These are phyloP conservation scores for Didymella glomerata DNA, from an alignment of 2,329 filamentous ascomycete species.

Conservation along the genomic window DNA sequence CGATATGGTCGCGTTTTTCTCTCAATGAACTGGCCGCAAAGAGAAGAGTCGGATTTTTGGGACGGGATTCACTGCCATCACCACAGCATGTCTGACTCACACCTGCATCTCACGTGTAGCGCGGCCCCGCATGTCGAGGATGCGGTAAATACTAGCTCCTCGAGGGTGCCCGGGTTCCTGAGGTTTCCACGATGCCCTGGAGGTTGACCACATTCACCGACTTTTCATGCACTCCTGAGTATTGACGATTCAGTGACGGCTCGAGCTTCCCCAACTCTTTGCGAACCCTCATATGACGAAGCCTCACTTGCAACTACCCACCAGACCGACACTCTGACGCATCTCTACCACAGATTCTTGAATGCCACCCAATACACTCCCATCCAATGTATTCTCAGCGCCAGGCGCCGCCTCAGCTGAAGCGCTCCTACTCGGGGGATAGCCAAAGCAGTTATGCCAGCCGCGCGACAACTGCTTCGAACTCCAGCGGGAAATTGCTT, in stretches of 20 bases:
- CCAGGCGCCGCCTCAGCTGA: constrained; percentile 48
- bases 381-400: constrained; percentile 46
- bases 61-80: constrained; percentile 26
- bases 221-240: constrained; percentile 28
- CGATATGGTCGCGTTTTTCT: constrained; percentile 53
- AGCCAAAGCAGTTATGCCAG: constrained; percentile 50
- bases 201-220: constrained; percentile 30
- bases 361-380: constrained; percentile 28
- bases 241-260: constrained; percentile 22
- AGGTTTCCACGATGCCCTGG: constrained; percentile 37
- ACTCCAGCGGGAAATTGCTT: constrained; percentile 53
- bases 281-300: constrained; percentile 24
- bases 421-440: constrained; percentile 49
- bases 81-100: constrained; percentile 51
- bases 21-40: constrained; percentile 45
- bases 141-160: constrained; percentile 45
- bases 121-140: constrained; percentile 30
- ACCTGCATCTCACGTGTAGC: constrained; percentile 52
- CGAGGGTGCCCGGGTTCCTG: constrained; percentile 44
- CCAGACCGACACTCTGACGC: constrained; percentile 22
- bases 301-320: constrained; percentile 20
- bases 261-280: constrained; percentile 23
- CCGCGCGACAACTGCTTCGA: constrained; percentile 47
- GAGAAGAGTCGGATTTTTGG: constrained; percentile 31
- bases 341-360: constrained; percentile 23